A percentile compares a stretch with the other conserved stretches of the same genome.
Evolutionary conservation across 768 basidiomycete genomes (phyloP).

Genomic region (Psilocybe sp.): DNA sequence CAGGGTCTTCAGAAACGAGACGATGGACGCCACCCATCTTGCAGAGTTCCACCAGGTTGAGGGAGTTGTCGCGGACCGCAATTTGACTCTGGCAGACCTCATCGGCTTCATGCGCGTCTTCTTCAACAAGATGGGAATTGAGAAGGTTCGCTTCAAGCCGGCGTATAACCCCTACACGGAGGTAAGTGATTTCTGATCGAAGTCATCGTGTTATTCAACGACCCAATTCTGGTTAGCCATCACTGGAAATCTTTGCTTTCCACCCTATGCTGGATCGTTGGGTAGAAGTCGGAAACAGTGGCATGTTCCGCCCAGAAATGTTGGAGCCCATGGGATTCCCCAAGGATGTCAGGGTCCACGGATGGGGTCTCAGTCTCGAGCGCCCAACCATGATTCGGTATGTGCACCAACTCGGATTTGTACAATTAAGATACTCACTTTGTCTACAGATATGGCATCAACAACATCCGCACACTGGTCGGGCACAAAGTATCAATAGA

Average conservation of each 20-base stretch:
- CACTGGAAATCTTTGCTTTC: slow-evolving; percentile 97
- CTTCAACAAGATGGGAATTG: slow-evolving; percentile 97
- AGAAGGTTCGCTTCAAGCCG: slow-evolving; percentile 94
- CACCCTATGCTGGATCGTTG: slow-evolving; percentile 90
- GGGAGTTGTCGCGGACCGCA: slow-evolving; percentile 94
- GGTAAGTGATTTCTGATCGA: slow-evolving; percentile 35
- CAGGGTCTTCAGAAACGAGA: slow-evolving; percentile 97
- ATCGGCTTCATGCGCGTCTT: slow-evolving; percentile 99
- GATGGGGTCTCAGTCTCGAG: slow-evolving; percentile 94
- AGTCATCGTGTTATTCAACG: neutral
- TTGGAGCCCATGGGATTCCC: slow-evolving; percentile 98
- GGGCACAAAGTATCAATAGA: slow-evolving; percentile 97
- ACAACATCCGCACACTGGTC: slow-evolving; percentile 93
- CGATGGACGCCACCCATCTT: slow-evolving; percentile 96
- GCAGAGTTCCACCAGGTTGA: slow-evolving; percentile 99
- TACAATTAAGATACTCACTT: neutral
- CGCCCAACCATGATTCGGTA: slow-evolving; percentile 98
- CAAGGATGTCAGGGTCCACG: slow-evolving; percentile 92
- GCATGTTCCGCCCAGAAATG: slow-evolving; percentile 99
- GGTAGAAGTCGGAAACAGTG: slow-evolving; percentile 99
- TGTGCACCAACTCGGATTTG: slow-evolving; percentile 19
- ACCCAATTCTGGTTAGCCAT: slow-evolving; percentile 58
- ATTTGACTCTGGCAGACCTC: slow-evolving; percentile 89
- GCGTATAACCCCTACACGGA: slow-evolving; percentile 99
- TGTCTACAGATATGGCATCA: slow-evolving; percentile 82